phyloP scores from a whole-genome alignment of 768 basidiomycete species.

The Mycena amicta region DNA sequence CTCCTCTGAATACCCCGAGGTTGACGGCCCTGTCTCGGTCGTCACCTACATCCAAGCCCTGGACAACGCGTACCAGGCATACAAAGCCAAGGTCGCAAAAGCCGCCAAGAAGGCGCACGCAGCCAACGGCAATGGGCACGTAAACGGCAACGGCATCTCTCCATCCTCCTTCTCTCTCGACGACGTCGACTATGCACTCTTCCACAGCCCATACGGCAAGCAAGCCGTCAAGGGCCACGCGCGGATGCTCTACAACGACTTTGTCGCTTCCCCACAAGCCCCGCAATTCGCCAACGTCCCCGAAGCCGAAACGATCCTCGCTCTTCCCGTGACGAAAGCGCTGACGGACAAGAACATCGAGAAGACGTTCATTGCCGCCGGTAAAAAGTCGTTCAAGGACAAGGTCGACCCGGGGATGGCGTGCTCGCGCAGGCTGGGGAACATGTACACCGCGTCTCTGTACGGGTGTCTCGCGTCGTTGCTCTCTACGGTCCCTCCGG shows the following conservation, averaged over 20 bases:
- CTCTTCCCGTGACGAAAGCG: slow-evolving; percentile 67
- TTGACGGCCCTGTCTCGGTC: slow-evolving; percentile 96
- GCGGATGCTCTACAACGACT: slow-evolving; percentile 91
- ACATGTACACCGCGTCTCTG: slow-evolving; percentile 98
- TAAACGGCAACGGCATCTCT: slow-evolving; percentile 44
- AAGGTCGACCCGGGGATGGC: slow-evolving; percentile 84
- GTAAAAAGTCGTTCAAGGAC: slow-evolving; percentile 72
- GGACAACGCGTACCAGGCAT: slow-evolving; percentile 85
- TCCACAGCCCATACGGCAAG: slow-evolving; percentile 99
- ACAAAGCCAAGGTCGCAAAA: slow-evolving; percentile 78
- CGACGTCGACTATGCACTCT: slow-evolving; percentile 88
- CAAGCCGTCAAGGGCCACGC: slow-evolving; percentile 97
- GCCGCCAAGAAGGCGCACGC: slow-evolving; percentile 55
- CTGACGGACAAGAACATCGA: slow-evolving; percentile 95
- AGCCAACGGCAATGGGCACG: too few relatives aligned
- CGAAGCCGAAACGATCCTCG: slow-evolving; percentile 69
- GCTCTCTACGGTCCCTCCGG: slow-evolving; percentile 70
- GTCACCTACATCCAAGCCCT: slow-evolving; percentile 94
- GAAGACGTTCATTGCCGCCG: slow-evolving; percentile 86
- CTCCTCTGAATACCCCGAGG: slow-evolving; percentile 92
- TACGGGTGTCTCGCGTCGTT: slow-evolving; percentile 94
- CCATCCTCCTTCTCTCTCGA: slow-evolving; percentile 68
- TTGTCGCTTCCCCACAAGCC: slow-evolving; percentile 72
- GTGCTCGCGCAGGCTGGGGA: slow-evolving; percentile 88
- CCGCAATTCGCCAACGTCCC: slow-evolving; percentile 72